A percentile compares a stretch with the other conserved stretches of the same genome.
Conservation (phyloP, 495 filamentous ascomycete genomes). For the Hypoxylon lienhwacheense region DNA sequence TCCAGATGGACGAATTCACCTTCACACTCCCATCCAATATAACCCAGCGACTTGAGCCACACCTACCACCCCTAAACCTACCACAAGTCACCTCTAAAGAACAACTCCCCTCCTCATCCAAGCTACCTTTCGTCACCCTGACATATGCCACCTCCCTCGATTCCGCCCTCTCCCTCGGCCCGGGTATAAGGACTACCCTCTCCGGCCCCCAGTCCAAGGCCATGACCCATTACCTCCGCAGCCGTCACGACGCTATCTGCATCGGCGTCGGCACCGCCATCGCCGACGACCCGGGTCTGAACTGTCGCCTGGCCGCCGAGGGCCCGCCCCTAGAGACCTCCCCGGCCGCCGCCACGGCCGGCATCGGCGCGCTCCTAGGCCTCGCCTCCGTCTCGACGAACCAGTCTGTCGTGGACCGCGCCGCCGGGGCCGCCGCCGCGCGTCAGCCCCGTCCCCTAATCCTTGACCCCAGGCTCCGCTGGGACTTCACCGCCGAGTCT, state of each 20-base stretch:
- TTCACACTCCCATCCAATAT: slow-evolving; percentile 32
- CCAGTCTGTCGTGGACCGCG: slow-evolving; percentile 1
- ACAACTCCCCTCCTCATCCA: slow-evolving; percentile 6
- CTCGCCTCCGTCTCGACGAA: slow-evolving; percentile 25
- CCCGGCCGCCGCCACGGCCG: slow-evolving; percentile 30
- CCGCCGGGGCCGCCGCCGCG: background rate
- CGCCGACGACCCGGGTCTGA: slow-evolving; percentile 82
- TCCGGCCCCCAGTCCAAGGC: slow-evolving; percentile 81
- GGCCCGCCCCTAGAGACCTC: slow-evolving; percentile 2
- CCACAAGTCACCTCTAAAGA: background rate
- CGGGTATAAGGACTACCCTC: slow-evolving; percentile 73
- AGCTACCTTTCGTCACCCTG: slow-evolving; percentile 59
- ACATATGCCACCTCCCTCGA: slow-evolving; percentile 93
- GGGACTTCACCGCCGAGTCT: slow-evolving; percentile 60
- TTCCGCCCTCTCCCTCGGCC: slow-evolving; percentile 69
- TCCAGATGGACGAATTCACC: slow-evolving; percentile 29
- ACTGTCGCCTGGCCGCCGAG: slow-evolving; percentile 63
- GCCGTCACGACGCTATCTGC: slow-evolving; percentile 79
- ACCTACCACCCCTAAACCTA: slow-evolving; percentile 32
- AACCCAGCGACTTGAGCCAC: slow-evolving; percentile 33
- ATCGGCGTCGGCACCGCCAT: slow-evolving; percentile 82
- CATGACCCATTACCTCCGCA: slow-evolving; percentile 89
- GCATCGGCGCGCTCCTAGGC: slow-evolving; percentile 42
- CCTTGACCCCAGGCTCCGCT: slow-evolving; percentile 71
- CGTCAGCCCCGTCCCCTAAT: slow-evolving; percentile 77